These are phyloP conservation scores for Solanum chacoense DNA, from an alignment of 305 asterid genomes.

Conservation along the genomic window DNA sequence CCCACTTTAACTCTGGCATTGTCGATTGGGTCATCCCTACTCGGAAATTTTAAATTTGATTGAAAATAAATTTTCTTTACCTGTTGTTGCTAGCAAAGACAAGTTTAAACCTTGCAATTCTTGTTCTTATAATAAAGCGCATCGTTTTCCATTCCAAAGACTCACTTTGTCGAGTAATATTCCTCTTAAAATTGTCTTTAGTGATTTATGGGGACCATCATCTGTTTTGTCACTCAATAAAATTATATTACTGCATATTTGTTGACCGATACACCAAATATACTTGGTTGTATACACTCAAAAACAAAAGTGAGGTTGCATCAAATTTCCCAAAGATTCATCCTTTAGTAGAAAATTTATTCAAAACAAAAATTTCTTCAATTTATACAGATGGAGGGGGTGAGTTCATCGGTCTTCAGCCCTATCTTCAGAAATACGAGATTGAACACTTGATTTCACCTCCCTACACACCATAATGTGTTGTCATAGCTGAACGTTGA, in stretches of 20 bases:
- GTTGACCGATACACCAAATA: background rate
- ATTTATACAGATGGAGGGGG: background rate
- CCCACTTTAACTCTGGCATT: background rate
- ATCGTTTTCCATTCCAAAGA: background rate
- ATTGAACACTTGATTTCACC: background rate
- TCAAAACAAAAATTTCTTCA: background rate
- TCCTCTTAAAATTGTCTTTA: background rate
- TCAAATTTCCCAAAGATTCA: background rate
- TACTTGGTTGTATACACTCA: background rate
- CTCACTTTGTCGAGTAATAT: background rate
- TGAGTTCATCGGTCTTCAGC: background rate
- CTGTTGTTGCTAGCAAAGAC: background rate
- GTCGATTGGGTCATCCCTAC: background rate
- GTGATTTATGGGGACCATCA: background rate
- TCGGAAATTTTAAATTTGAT: too few species aligned
- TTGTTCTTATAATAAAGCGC: background rate
- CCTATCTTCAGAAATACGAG: background rate
- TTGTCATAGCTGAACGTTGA: background rate
- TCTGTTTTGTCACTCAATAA: background rate
- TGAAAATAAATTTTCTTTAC: background rate
- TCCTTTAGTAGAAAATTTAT: too few species aligned
- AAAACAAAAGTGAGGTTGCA: background rate
- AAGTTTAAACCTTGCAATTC: background rate
- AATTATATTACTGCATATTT: background rate
- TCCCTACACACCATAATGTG: background rate